Base-by-base conservation (phyloP, 768 basidiomycete genomes). In the Leccinum broughii region DNA sequence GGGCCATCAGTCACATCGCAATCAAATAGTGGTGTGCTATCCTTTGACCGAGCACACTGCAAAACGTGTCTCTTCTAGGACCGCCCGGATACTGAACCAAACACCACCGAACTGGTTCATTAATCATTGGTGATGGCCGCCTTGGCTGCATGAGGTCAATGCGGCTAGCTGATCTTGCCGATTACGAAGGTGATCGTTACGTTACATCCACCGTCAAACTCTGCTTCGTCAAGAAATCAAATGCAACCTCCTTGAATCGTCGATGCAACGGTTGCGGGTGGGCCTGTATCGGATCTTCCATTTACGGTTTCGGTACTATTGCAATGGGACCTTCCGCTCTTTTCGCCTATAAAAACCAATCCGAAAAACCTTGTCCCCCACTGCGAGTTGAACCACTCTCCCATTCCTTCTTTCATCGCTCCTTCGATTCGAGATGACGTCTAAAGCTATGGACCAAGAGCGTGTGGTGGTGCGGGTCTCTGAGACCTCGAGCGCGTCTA, bases 281-380 rank as follows among this genome's bases (percentile, higher is more conserved):
- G 54, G 26, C 52, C 56, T 30, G 22, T 8, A 49, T 51, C 57
- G 54, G 46, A 57, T 50, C 59, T 24, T 37, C 46, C 51, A 51
- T 58, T 56, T 52, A 62, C 55, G 34, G 17, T 32, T 55, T 56
- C 60, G 50, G 60, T 50, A 32, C 41, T 41, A 35, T 22, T 44
- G 32, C 22, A 51, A 22, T 24, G 48, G 28, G 34, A 14, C 20
- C 8, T 20, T 41, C 41, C 11, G 56, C 55, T 58, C 35, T 28
- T 49, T 49, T 24, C 24, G 28, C 51, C 39, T 73, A 73, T 73
- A 73, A 74, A 70, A 64, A 54, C 20, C 41, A 22, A 32, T 35
- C 28, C 20, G 53, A 52, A 30, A 35, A 30, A 10, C 20, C 17
- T 35, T 32, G 10, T 51, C 51, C 22, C 41, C 20, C 48, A 39